Conservation (phyloP, 2,329 filamentous ascomycete species). For the Colletotrichum musicola region DNA sequence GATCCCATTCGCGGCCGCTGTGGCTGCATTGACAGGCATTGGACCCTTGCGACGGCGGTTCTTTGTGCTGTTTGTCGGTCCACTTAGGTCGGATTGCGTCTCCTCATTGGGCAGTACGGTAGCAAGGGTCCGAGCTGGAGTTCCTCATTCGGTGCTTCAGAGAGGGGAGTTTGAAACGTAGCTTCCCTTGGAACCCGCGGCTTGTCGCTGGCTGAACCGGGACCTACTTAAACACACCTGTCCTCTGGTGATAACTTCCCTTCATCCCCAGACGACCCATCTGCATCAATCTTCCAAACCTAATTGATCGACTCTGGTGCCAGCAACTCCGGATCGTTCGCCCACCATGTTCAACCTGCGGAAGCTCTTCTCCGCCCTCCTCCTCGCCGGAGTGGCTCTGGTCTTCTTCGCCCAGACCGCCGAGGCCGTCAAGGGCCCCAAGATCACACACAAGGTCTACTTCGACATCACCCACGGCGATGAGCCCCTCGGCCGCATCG, state of each 20-base stretch:
- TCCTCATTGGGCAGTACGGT: conserved; percentile 36
- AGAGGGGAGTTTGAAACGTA: conserved; percentile 39
- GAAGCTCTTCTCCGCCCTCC: conserved; percentile 77
- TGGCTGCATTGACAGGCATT: conserved; percentile 27
- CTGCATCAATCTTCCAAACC: conserved; percentile 22
- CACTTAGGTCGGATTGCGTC: conserved; percentile 27
- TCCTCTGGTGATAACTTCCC: conserved; percentile 19
- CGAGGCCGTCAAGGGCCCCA: conserved; percentile 85
- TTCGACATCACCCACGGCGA: conserved; percentile 87
- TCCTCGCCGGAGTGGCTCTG: conserved; percentile 81
- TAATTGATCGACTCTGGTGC: conserved; percentile 32
- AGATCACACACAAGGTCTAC: conserved; percentile 96
- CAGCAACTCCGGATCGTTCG: conserved; percentile 8
- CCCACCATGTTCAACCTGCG: conserved; percentile 80
- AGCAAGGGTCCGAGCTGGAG: conserved; percentile 35
- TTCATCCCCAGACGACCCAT: conserved; percentile 17
- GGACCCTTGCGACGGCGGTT: conserved; percentile 1
- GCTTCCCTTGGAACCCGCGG: conserved; percentile 7
- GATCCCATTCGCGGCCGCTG: conserved; percentile 11
- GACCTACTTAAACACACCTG: conserved; percentile 26
- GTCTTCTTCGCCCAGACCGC: conserved; percentile 81
- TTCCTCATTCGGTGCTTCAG: conserved; percentile 38
- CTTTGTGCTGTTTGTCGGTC: neutral
- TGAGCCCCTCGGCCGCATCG: conserved; percentile 78
- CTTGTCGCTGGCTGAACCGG: neutral